Percentiles rank a stretch among this genome's conserved stretches.
These are phyloP conservation scores for Agrocybe praecox DNA, from an alignment of 768 basidiomycete species.

Conservation along the genomic window DNA sequence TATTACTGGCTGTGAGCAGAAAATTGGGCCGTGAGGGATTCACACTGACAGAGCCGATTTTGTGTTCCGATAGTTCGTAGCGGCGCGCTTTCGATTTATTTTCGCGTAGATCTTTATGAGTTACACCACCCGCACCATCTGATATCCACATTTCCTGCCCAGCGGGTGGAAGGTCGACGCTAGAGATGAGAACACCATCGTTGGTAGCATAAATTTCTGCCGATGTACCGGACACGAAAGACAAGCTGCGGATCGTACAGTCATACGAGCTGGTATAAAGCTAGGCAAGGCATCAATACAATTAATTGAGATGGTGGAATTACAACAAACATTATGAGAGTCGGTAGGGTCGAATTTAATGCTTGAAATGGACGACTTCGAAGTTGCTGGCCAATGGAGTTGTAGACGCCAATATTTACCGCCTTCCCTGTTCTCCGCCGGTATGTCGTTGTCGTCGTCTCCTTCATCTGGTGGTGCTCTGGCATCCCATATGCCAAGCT, in stretches of 20 bases:
- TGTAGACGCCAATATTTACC: constrained; percentile 84
- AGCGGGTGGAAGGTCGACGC: constrained; percentile 65
- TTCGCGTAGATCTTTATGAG: constrained; percentile 77
- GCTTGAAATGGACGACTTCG: constrained; percentile 78
- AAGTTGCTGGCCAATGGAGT: constrained; percentile 80
- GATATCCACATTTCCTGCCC: constrained; percentile 88
- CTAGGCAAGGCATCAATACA: constrained; percentile 34
- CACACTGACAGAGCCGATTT: constrained; percentile 80
- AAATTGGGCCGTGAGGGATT: constrained; percentile 72
- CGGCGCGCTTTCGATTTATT: constrained; percentile 54
- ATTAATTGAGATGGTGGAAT: background rate
- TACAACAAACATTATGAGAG: constrained; percentile 61
- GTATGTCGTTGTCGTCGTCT: constrained; percentile 64
- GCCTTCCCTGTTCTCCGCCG: constrained; percentile 48
- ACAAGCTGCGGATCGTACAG: constrained; percentile 71
- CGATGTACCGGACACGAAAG: constrained; percentile 73
- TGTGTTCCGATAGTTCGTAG: constrained; percentile 68
- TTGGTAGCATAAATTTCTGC: constrained; percentile 68
- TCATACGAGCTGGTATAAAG: constrained; percentile 85
- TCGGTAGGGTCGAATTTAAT: constrained; percentile 79
- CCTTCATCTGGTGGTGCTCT: constrained; percentile 67
- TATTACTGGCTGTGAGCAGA: constrained; percentile 78
- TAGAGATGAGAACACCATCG: constrained; percentile 59
- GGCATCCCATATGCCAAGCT: constrained; percentile 87
- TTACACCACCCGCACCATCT: constrained; percentile 69